A percentile compares a stretch with the other conserved stretches of the same genome.
These are phyloP conservation scores for Orychophragmus violaceus DNA, from an alignment of 345 rosid genomes.

Conservation along the genomic window DNA sequence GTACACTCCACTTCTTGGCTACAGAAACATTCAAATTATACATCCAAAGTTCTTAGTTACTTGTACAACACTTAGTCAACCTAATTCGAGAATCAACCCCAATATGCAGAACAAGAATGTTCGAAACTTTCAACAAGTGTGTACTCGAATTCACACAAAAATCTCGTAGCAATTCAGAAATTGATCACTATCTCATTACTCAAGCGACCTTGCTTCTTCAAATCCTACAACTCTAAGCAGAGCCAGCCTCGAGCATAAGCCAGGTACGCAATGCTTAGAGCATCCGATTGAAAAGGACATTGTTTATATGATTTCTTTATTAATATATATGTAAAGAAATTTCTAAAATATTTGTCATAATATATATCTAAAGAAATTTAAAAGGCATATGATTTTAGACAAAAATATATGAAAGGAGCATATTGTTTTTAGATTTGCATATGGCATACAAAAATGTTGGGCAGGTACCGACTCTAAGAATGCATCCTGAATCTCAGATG, in stretches of 20 bases:
- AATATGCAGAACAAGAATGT: neutral
- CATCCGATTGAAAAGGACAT: no score
- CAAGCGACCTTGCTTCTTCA: neutral
- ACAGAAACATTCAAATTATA: constrained; percentile 14
- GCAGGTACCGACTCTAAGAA: no score
- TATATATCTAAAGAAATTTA: no score
- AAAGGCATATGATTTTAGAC: no score
- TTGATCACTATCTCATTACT: neutral
- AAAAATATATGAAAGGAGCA: no score
- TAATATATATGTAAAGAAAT: no score
- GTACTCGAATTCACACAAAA: neutral
- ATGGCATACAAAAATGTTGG: no score
- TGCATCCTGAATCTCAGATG: neutral
- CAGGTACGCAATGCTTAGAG: no score
- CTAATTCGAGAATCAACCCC: neutral
- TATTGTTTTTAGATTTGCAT: no score
- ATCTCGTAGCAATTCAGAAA: neutral
- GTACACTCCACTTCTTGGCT: constrained; percentile 56
- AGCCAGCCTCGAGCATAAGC: no score
- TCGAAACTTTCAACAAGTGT: neutral
- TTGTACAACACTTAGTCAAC: neutral
- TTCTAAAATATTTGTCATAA: no score
- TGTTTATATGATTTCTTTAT: no score
- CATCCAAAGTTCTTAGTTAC: neutral
- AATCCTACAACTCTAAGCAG: neutral